These are phyloP conservation scores for Saccharomyces hybrid DNA, from an alignment of 1,139 yeast genomes.

Conservation along the genomic window DNA sequence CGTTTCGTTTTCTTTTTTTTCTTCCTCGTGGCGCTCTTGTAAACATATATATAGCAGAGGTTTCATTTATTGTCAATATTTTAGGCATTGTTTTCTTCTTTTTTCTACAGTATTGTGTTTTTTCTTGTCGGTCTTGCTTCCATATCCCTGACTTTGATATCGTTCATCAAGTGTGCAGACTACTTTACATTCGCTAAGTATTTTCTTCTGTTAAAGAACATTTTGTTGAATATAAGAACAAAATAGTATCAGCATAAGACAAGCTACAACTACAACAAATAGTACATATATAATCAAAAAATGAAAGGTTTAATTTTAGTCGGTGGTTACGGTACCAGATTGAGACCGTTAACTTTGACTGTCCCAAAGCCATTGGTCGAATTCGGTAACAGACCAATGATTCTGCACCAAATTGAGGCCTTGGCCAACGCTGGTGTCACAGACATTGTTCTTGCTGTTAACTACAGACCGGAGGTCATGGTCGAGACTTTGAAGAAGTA, in stretches of 20 bases:
- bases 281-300: slow-evolving; percentile 5
- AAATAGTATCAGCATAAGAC: background rate
- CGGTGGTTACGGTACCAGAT: slow-evolving; percentile 99
- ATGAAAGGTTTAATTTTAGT: slow-evolving; percentile 99
- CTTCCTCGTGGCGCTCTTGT: background rate
- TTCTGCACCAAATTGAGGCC: slow-evolving; percentile 95
- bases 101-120: background rate
- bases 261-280: background rate
- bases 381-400: slow-evolving; percentile 97
- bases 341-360: slow-evolving; percentile 96
- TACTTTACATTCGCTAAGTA: background rate
- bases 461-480: slow-evolving; percentile 99
- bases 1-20: background rate
- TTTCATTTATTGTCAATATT: background rate
- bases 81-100: background rate
- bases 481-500: slow-evolving; percentile 88
- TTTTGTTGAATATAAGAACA: background rate
- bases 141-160: slow-evolving; percentile 9
- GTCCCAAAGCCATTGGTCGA: slow-evolving; percentile 98
- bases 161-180: background rate
- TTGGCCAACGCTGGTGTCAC: slow-evolving; percentile 98
- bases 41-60: slow-evolving; percentile 3
- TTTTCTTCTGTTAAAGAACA: background rate
- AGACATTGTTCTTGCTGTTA: slow-evolving; percentile 96
- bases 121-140: background rate